Evolutionary conservation across 2,329 filamentous ascomycete species (phyloP), one percentile per base, ranked within the genome.

Genomic region (Madurella fahalii): DNA sequence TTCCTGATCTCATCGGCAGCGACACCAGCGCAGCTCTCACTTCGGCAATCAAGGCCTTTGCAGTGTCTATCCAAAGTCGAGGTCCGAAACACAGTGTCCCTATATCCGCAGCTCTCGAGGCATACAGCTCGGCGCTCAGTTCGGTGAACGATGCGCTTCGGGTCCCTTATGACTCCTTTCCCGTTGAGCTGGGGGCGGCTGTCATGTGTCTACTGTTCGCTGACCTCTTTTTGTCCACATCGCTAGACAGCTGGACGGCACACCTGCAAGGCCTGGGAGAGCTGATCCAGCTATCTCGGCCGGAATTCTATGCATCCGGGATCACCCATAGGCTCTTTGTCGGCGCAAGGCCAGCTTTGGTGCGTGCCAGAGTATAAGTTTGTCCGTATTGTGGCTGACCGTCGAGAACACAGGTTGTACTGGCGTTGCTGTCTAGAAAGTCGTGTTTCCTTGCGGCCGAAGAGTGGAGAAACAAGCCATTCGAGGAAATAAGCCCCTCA

Each of bases 271-370:
- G 69, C 1, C 64, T 74, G 2, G 64, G 62, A 0, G 59, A 65
- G 18, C 52, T 74, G 9, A 68, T 76, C 45, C 63, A 69, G 48
- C 56, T 65, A 1, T 64, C 65, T 17, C 54, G 60, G 0, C 68
- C 72, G 0, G 61, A 63, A 8, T 58, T 58, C 8, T 74, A 71
- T 45, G 57, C 58, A 3, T 63, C 63, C 2, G 72, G 70, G 1
- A 53, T 66, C n/a, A 58, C 69, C 0, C 72, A 75, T 43, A 65
- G 63, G 34, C 60, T 75, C 0, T 75, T 74, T 47, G 61, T 71
- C 1, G 73, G 72, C 0, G 71, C 71, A 46, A 61, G 73, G n/a
- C 71, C 73, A 7, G 58, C 71, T 5, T 59, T 74, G 31, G 72
- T 73, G 15, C 18, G 13, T 20, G 16, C n/a, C 5, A 15, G 18